Percentiles rank a stretch among this genome's conserved stretches.
These are phyloP conservation scores for Streptanthus diversifolius DNA, from an alignment of 345 rosid species.

Conservation along the genomic window DNA sequence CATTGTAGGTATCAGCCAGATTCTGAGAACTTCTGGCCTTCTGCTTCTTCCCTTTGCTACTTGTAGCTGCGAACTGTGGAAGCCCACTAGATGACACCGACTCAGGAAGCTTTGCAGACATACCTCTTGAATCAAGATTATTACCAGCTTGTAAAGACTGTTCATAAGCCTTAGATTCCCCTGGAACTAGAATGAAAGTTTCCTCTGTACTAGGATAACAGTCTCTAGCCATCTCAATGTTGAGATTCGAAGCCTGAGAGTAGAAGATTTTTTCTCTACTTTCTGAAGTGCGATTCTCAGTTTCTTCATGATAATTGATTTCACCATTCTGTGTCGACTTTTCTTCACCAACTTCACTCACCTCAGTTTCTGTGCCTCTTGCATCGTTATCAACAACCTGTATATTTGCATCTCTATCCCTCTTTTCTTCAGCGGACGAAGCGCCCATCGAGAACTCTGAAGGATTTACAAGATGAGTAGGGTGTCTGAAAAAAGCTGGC, in stretches of 20 bases:
- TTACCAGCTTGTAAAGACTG: slow-evolving; percentile 39
- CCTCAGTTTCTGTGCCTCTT: slow-evolving; percentile 52
- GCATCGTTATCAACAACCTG: slow-evolving; percentile 45
- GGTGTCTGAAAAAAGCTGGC: background rate
- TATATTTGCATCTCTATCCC: slow-evolving; percentile 44
- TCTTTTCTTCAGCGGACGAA: slow-evolving; percentile 60
- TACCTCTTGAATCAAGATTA: slow-evolving; percentile 42
- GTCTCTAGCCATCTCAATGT: slow-evolving; percentile 52
- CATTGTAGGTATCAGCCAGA: slow-evolving; percentile 48
- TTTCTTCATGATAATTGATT: slow-evolving; percentile 35
- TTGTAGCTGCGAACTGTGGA: slow-evolving; percentile 41
- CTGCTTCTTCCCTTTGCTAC: slow-evolving; percentile 54
- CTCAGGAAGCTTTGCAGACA: slow-evolving; percentile 43
- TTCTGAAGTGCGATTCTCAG: slow-evolving; percentile 38
- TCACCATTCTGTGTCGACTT: slow-evolving; percentile 45
- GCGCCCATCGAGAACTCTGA: slow-evolving; percentile 66
- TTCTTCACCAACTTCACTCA: slow-evolving; percentile 54
- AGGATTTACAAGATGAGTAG: slow-evolving; percentile 56
- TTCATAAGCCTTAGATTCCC: slow-evolving; percentile 37
- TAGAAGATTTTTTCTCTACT: slow-evolving; percentile 49
- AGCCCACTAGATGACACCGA: slow-evolving; percentile 30
- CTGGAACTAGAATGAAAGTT: slow-evolving; percentile 39
- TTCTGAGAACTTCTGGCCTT: slow-evolving; percentile 51
- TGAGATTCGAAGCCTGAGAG: slow-evolving; percentile 72
- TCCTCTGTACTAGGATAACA: slow-evolving; percentile 41